Evolutionary conservation across 2,329 filamentous ascomycete species (phyloP), one percentile per base, ranked within the genome.

Genomic region (Monosporascus sp.): DNA sequence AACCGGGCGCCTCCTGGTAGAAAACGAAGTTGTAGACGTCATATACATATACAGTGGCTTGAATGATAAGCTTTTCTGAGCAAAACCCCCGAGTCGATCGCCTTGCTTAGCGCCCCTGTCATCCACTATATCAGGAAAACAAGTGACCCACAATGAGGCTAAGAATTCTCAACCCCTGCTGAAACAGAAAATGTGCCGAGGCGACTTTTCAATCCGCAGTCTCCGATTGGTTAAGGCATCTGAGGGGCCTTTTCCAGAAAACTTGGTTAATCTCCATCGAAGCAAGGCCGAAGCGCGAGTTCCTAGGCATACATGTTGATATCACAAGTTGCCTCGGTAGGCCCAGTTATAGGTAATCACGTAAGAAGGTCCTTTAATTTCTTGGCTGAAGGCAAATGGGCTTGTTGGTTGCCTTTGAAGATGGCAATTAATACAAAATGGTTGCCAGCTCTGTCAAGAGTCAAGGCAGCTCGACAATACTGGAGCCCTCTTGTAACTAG

Each of bases 401-500:
- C 17, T 6, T 43, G 8, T 24, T 18, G 18, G 40, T 24, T 43
- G 40, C 22, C 40, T 15, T 43, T 14, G 18, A 43, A 11, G 40
- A 7, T 5, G 9, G 18, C 4, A 18, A 43, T 20, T 20, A 43
- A 43, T 43, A 43, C 40, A 18, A 43, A 20, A 43, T 24, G 40
- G 9, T 11, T 18, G 24, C 18, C 40, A 24, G 40, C 20, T 43
- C 40, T 20, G 40, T 43, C 40, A 20, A 5, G 20, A 22, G 20
- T 22, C 20, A 22, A 28, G 40, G 14, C 40, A 24, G 24, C 40
- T 24, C 41, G 26, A 46, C 4, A 24, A 26, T 31, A 18, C 18
- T 18, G 41, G 47, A 35, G 37, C 53, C 46, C 45, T 51, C 38
- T 50, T 26, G 45, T 49, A 37, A 53, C 48, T 24, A 54, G 52